Evolutionary conservation across 352 stramenopile species (phyloP), one percentile per base, ranked within the genome.

Genomic region (Pseudoperonospora humuli): DNA sequence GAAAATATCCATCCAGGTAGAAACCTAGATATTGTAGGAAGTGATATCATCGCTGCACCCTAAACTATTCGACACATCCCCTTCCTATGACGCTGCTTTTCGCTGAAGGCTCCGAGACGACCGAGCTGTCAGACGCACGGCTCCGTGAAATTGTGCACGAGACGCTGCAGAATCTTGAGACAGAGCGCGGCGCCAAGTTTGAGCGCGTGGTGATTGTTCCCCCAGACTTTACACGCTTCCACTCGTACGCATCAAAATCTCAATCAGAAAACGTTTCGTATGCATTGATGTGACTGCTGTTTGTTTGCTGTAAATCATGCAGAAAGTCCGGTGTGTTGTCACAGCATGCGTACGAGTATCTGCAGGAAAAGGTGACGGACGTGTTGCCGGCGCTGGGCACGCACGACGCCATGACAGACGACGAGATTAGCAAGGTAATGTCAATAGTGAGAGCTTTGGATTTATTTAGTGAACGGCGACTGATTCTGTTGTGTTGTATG

Each of bases 141-240:
- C 64, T 94, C 36, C 67, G 75, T 9, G 44, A 69, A 51, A 81
- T 89, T 52, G 64, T 91, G 34, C 67, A 42, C 31, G 45, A 74
- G 25, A 74, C 69, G 46, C 57, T 94, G 33, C 57, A 72, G 37
- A 67, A 84, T 48, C 63, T 88, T n/a, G 75, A 92, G 57, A 50
- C 52, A 13, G 43, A 56, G 32, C 64, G 70, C 19, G 69, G 78
- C 6, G 52, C 51, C 27, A 77, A 65, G 41, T 82, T 69, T 28
- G 25, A 70, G 44, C 73, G 89, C 15, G 89, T 93, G 1, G 77
- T 94, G 43, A 70, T 98, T 32, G 66, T 98, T 2, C 94, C 95
- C n/a, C 95, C 95, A 0, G 95, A 98, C 53, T 98, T 95, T 52
- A 98, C 95, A 10, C 75, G 95, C 29, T 97, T 96, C 61, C 89